phyloP scores from a whole-genome alignment of 1,139 yeast genomes.

The Casaregolazyma lundiana region DNA sequence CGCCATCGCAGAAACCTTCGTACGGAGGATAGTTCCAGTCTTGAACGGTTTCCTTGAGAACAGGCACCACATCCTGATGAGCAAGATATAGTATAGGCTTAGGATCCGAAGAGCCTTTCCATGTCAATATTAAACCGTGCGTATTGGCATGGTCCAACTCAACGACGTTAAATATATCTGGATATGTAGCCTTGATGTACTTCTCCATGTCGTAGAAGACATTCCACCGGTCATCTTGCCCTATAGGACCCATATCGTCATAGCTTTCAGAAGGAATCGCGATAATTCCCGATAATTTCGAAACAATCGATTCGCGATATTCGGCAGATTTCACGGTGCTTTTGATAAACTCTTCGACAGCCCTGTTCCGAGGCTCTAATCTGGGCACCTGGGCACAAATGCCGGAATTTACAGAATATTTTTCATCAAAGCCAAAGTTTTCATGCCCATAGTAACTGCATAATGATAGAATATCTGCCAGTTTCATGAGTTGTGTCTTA shows the following conservation, averaged over 20 bases:
- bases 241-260: conserved; percentile 47
- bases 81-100: conserved; percentile 71
- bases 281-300: conserved; percentile 44
- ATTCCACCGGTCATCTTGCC: conserved; percentile 36
- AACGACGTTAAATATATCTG: conserved; percentile 46
- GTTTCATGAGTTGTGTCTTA: too few species aligned
- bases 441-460: too few species aligned
- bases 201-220: conserved; percentile 49
- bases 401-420: background rate
- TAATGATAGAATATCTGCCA: too few species aligned
- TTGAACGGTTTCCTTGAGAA: conserved; percentile 50
- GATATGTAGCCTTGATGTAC: conserved; percentile 55
- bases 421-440: background rate
- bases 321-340: conserved; percentile 15
- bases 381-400: background rate
- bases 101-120: conserved; percentile 54
- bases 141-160: conserved; percentile 57
- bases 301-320: conserved; percentile 24
- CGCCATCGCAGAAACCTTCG: conserved; percentile 53
- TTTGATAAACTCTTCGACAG: background rate
- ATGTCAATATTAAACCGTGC: conserved; percentile 60
- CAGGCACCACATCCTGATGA: conserved; percentile 83
- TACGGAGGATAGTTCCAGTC: conserved; percentile 71
- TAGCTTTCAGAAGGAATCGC: conserved; percentile 57
- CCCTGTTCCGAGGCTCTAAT: background rate